Conservation (phyloP, 768 basidiomycete genomes). For the Hygrophorus pudorinus region DNA sequence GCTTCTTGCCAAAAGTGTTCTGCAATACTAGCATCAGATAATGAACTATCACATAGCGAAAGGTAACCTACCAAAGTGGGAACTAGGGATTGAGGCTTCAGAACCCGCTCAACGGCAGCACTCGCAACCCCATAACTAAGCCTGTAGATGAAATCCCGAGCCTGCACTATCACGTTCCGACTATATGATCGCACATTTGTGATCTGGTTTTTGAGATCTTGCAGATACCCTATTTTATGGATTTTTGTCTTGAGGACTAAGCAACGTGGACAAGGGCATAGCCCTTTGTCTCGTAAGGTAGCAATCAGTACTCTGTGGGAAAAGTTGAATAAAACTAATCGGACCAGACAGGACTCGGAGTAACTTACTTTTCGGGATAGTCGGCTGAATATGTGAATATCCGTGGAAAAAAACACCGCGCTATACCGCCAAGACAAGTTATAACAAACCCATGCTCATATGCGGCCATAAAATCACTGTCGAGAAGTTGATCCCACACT, state of each 20-base stretch:
- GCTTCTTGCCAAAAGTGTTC: conserved; percentile 18
- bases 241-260: conserved; percentile 13
- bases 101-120: conserved; percentile 1
- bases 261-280: conserved; percentile 18
- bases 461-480: conserved; percentile 3
- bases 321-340: neutral
- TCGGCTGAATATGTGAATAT: conserved; percentile 20
- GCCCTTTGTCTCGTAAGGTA: conserved; percentile 14
- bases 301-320: conserved; percentile 17
- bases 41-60: neutral
- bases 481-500: conserved; percentile 2
- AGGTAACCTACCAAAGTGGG: conserved; percentile 4
- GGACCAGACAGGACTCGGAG: neutral
- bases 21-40: conserved; percentile 6
- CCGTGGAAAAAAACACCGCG: conserved; percentile 12
- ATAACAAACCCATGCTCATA: conserved; percentile 6
- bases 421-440: conserved; percentile 3
- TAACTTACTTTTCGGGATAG: conserved; percentile 16
- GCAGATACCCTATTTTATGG: conserved; percentile 15
- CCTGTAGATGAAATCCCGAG: conserved; percentile 4
- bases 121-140: neutral
- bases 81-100: conserved; percentile 4
- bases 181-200: conserved; percentile 5
- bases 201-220: neutral
- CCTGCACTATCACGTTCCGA: neutral